phyloP scores from a whole-genome alignment of 108 stramenopile species.

The Nannochloropsis gaditana region DNA sequence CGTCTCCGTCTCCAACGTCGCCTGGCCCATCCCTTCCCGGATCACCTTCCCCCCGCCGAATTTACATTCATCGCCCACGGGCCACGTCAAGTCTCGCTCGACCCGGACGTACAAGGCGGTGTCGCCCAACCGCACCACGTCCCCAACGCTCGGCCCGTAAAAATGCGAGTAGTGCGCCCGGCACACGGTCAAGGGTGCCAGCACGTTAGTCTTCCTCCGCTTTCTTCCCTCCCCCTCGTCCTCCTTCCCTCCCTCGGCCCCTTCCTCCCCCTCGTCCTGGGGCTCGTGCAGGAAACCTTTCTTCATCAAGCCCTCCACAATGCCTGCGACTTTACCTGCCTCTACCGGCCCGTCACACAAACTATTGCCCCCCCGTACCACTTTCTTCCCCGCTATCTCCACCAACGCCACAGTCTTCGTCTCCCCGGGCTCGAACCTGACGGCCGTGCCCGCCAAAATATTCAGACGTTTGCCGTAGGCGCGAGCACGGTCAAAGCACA shows the following conservation, averaged over 20 bases:
- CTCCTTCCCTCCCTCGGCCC: neutral
- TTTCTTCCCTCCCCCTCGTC: neutral
- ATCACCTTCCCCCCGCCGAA: slow-evolving; percentile 96
- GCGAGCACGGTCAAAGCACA: slow-evolving; percentile 75
- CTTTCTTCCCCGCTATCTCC: slow-evolving; percentile 65
- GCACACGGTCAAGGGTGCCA: slow-evolving; percentile 63
- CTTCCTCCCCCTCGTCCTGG: neutral
- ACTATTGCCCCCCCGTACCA: slow-evolving; percentile 30
- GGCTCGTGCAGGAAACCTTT: slow-evolving; percentile 43
- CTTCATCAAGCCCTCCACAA: slow-evolving; percentile 35
- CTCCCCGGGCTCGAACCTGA: slow-evolving; percentile 95
- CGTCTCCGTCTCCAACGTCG: slow-evolving; percentile 63
- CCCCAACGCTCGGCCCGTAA: slow-evolving; percentile 62
- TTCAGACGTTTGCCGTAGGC: slow-evolving; percentile 81
- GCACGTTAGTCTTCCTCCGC: neutral
- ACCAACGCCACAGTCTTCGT: slow-evolving; percentile 84
- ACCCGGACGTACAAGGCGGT: slow-evolving; percentile 73
- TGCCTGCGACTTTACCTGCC: slow-evolving; percentile 45
- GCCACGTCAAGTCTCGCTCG: slow-evolving; percentile 56
- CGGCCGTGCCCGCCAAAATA: slow-evolving; percentile 80
- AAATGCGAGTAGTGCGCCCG: slow-evolving; percentile 52
- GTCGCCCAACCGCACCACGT: slow-evolving; percentile 79
- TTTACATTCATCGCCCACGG: slow-evolving; percentile 86
- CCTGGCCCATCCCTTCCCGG: slow-evolving; percentile 96
- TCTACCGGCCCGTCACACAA: slow-evolving; percentile 54